phyloP scores from a whole-genome alignment of 106 monocot genomes.

The Vanilla planifolia region DNA sequence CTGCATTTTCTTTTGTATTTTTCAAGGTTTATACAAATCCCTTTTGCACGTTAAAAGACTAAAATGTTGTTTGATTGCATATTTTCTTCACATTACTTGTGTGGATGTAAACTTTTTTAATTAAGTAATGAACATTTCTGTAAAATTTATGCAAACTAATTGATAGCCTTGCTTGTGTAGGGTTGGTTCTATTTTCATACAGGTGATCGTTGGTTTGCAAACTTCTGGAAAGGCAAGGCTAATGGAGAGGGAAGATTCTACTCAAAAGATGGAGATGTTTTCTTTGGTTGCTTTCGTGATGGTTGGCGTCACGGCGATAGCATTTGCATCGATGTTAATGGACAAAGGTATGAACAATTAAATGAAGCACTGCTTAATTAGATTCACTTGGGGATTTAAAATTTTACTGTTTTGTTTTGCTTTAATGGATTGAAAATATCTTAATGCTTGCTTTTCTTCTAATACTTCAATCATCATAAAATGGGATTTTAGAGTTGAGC shows the following conservation, averaged over 20 bases:
- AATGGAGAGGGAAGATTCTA: slow-evolving; percentile 92
- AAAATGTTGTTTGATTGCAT: no score
- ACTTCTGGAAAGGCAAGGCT: slow-evolving; percentile 94
- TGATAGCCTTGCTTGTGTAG: slow-evolving; percentile 34
- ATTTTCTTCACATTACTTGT: no score
- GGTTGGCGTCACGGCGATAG: slow-evolving; percentile 87
- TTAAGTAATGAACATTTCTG: no score
- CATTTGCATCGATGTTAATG: slow-evolving; percentile 59
- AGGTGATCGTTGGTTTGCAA: slow-evolving; percentile 92
- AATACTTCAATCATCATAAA: neutral
- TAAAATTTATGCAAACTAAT: neutral
- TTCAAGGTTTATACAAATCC: no score
- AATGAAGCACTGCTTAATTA: neutral
- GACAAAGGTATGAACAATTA: slow-evolving; percentile 49
- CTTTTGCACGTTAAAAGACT: no score
- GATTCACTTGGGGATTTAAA: no score
- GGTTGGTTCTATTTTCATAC: slow-evolving; percentile 97
- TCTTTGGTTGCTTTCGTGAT: slow-evolving; percentile 74
- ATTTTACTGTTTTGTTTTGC: no score
- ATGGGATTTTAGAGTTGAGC: no score
- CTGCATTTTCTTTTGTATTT: no score
- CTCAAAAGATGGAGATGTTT: slow-evolving; percentile 59
- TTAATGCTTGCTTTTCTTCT: neutral
- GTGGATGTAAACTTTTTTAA: no score
- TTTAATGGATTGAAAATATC: neutral